A percentile compares a stretch with the other conserved stretches of the same genome.
phyloP scores from a whole-genome alignment of 345 rosid species.

The Eucalyptus dawsonii region DNA sequence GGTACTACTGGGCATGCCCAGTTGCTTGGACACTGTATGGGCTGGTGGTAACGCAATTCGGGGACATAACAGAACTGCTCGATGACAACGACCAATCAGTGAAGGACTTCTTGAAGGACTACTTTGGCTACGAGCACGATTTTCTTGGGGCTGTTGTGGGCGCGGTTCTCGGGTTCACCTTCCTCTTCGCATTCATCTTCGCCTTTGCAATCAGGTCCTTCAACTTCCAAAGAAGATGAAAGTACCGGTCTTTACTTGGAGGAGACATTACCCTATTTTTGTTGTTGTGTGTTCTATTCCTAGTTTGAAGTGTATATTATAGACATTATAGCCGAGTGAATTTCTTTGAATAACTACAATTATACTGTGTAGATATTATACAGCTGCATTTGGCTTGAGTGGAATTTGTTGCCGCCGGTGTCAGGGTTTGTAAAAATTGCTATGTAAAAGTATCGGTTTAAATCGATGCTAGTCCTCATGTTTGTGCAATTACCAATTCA shows the following conservation, averaged over 20 bases:
- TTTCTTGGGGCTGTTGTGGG: slow-evolving; percentile 21
- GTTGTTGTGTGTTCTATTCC: not conserved
- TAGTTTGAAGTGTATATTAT: not conserved
- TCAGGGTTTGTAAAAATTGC: not conserved
- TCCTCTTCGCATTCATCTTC: slow-evolving; percentile 16
- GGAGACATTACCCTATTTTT: not conserved
- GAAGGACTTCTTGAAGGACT: slow-evolving; percentile 3
- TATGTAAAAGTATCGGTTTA: not conserved
- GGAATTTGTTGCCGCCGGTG: not conserved
- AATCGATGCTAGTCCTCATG: not conserved
- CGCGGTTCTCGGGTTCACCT: not conserved
- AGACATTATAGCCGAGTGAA: not conserved
- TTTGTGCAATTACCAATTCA: not conserved
- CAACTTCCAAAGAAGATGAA: slow-evolving; percentile 27
- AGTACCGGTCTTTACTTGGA: not conserved
- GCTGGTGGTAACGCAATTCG: slow-evolving; percentile 21
- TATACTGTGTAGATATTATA: not conserved
- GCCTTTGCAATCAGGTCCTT: slow-evolving; percentile 8
- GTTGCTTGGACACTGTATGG: slow-evolving; percentile 33
- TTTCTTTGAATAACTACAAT: not conserved
- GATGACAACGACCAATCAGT: slow-evolving; percentile 2
- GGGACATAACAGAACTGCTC: slow-evolving; percentile 2
- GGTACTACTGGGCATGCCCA: slow-evolving; percentile 37
- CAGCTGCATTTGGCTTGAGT: not conserved
- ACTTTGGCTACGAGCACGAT: slow-evolving; percentile 16